A percentile compares a stretch with the other conserved stretches of the same genome.
phyloP scores from a whole-genome alignment of 257 asterid species.

The Scutellaria baicalensis region DNA sequence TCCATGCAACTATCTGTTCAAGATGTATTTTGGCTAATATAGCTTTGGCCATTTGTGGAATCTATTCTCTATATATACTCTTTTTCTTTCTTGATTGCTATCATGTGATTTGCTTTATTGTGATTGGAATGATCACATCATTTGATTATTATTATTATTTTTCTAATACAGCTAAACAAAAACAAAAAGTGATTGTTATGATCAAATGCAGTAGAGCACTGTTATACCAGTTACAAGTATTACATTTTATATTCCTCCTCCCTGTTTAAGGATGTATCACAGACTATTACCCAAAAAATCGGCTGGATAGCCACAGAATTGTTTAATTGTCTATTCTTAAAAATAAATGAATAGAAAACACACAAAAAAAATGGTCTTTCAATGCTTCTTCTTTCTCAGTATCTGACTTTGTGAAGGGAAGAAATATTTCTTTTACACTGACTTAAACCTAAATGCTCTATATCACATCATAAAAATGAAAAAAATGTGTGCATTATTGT shows the following conservation, averaged over 20 bases:
- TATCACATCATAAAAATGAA: neutral
- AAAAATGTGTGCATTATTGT: neutral
- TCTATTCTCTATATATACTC: neutral
- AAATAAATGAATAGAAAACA: neutral
- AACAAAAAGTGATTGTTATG: neutral
- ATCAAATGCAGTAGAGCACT: neutral
- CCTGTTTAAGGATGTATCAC: conserved; percentile 8
- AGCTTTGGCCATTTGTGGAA: neutral
- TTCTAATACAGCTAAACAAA: too few relatives aligned
- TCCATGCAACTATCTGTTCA: conserved; percentile 3
- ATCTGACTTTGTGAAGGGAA: neutral
- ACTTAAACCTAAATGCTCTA: conserved; percentile 3
- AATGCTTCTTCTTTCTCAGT: conserved; percentile 1
- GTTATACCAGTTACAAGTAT: neutral
- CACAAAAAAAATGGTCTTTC: neutral
- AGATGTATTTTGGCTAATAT: conserved; percentile 2
- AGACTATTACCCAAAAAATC: neutral
- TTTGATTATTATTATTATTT: neutral
- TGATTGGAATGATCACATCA: neutral
- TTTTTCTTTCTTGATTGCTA: neutral
- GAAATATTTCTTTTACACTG: neutral
- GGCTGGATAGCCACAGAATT: conserved; percentile 3
- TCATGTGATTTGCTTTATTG: neutral
- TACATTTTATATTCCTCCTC: neutral
- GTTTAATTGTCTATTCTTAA: neutral